A percentile compares a stretch with the other conserved stretches of the same genome.
These are phyloP conservation scores for Microdochium paspali DNA, from an alignment of 2,329 filamentous ascomycete species.

Conservation along the genomic window DNA sequence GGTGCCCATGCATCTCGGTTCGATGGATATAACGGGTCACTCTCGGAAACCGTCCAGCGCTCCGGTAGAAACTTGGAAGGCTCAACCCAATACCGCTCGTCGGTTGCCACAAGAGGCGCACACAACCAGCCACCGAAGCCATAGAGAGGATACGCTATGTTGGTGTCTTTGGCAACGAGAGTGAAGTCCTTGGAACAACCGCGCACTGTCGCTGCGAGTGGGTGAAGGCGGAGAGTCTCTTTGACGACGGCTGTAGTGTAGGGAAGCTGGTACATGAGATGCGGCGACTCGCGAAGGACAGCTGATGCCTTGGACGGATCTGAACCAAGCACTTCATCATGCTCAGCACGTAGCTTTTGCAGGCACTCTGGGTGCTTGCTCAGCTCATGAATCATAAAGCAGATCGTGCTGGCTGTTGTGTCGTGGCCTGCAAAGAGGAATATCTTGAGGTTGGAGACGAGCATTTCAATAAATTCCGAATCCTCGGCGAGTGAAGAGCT, in stretches of 20 bases:
- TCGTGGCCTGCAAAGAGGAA: constrained; percentile 23
- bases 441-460: constrained; percentile 17
- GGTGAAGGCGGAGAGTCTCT: constrained; percentile 42
- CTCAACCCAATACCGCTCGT: background rate
- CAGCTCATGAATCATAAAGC: constrained; percentile 13
- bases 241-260: constrained; percentile 43
- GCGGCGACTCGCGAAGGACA: constrained; percentile 29
- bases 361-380: constrained; percentile 11
- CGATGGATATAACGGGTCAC: constrained; percentile 4
- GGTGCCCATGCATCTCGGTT: constrained; percentile 35
- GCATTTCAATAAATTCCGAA: constrained; percentile 12
- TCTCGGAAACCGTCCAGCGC: background rate
- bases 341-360: constrained; percentile 15
- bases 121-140: background rate
- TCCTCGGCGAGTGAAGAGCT: constrained; percentile 10
- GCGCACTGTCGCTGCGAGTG: constrained; percentile 23
- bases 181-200: background rate
- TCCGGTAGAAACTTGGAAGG: background rate
- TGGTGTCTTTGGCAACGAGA: background rate
- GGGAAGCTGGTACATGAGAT: constrained; percentile 37
- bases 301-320: constrained; percentile 24
- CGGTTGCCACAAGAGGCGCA: background rate
- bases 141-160: background rate
- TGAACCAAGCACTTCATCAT: constrained; percentile 32
- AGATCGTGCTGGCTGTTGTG: constrained; percentile 19